Conservation (phyloP, 176 grass and related monocot species). For the Poa annua region DNA sequence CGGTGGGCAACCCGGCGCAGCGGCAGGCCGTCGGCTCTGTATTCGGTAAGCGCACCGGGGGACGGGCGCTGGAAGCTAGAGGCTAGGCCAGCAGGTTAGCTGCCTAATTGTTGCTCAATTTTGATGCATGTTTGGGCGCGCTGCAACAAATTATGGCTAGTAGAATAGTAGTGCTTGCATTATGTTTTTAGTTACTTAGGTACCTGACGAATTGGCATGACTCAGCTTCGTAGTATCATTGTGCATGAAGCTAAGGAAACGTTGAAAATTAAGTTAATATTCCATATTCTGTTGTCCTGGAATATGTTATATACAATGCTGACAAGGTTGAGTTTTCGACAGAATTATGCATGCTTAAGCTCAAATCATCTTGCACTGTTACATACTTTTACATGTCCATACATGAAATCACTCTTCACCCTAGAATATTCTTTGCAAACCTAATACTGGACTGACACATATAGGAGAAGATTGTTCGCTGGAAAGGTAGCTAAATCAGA, state of each 20-base stretch:
- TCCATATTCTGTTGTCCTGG: no score
- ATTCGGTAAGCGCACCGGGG: neutral
- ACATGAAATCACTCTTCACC: neutral
- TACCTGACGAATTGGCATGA: neutral
- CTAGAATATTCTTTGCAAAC: neutral
- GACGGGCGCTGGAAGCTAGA: neutral
- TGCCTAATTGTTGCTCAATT: no score
- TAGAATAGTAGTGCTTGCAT: no score
- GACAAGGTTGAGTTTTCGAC: neutral
- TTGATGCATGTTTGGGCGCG: neutral
- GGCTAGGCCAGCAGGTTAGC: neutral
- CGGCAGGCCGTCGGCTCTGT: neutral
- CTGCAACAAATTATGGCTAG: no score
- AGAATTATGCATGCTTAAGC: neutral
- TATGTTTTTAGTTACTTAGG: no score
- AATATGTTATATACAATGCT: neutral
- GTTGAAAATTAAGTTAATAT: neutral
- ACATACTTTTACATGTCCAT: neutral
- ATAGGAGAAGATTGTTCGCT: neutral
- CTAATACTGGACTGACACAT: neutral
- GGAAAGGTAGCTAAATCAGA: neutral
- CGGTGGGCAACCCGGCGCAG: neutral
- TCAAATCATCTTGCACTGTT: neutral
- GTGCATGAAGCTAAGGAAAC: neutral
- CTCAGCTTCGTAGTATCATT: neutral